Base-by-base conservation (phyloP, 129 eudicot genomes). In the Smallanthus sonchifolius region DNA sequence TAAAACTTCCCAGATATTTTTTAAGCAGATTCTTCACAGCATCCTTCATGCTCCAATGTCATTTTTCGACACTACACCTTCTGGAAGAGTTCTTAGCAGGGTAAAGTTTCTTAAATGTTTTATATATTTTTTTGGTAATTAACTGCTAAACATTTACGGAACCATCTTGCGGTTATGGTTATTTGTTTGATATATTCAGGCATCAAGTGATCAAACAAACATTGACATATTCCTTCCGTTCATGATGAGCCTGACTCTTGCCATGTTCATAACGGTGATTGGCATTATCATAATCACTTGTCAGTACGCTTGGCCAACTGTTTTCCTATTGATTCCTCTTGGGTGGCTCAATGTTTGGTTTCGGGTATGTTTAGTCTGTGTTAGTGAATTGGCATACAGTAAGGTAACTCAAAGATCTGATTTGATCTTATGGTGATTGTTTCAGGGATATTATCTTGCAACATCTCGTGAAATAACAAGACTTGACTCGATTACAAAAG, bases 31-130 rank as follows among this genome's bases (percentile, higher is more conserved):
- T 62, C 92, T 95, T 67, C 65, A 72, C 65, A 83, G 97, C 81
- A 84, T 94, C 54, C 77, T 94, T 45, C 97, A 82, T 75, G 99
- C 99, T 76, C 99, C 99, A 20, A 91, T 95, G 96, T 88, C 99
- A 3, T 95, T 91, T 83, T 95, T 95, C 28, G 96, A 95, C 56
- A 89, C 97, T 13, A 95, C 99, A 61, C 99, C 99, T 69, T 87
- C 99, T 0, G 96, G 99, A 75, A 91, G 97, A 83, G 88, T 95
- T 65, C 84, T 95, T 36, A 91, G 90, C 47, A 91, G 99, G 94
- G 99, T 95, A 87, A 77, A 79, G 74, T 40, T 72, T 80, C 48
- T 73, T 44, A 28, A 14, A 7, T 17, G 2, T 10, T 35, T 66
- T 40, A 24, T 24, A 1, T 24, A 24, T 34, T 3, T 5, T 38